Evolutionary conservation across 192 early-diverging fungal species (phyloP).

Genomic region (Spinellus fusiger): DNA sequence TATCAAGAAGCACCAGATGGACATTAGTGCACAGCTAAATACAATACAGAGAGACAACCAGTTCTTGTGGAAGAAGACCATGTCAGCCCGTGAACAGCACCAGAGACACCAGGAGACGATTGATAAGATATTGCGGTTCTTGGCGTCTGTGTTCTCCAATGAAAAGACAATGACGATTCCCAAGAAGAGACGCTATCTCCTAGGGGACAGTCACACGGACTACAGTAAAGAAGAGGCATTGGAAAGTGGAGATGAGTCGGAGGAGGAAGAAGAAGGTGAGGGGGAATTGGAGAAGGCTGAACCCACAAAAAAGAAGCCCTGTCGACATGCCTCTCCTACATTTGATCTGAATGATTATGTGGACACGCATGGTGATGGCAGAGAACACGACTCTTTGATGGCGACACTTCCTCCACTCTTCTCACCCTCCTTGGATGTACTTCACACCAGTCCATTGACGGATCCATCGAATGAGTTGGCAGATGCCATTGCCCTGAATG

Average conservation of each 20-base stretch:
- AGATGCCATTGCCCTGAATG: slow-evolving; percentile 21
- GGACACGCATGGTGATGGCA: not conserved
- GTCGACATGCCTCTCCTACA: slow-evolving; percentile 3
- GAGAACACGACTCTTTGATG: not conserved
- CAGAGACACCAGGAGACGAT: slow-evolving; percentile 87
- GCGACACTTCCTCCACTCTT: slow-evolving; percentile 1
- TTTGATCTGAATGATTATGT: slow-evolving; percentile 7
- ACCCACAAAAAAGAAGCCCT: not conserved
- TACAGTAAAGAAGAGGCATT: slow-evolving; percentile 10
- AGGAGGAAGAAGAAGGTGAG: slow-evolving; percentile 25
- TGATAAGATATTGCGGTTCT: slow-evolving; percentile 88
- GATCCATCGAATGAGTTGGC: slow-evolving; percentile 7
- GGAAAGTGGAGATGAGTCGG: slow-evolving; percentile 10
- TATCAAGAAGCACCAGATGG: slow-evolving; percentile 89
- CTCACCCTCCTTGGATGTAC: slow-evolving; percentile 2
- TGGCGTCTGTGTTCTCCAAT: slow-evolving; percentile 81
- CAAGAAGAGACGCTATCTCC: slow-evolving; percentile 39
- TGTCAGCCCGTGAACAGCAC: slow-evolving; percentile 69
- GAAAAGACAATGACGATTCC: slow-evolving; percentile 50
- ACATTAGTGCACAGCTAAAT: slow-evolving; percentile 83
- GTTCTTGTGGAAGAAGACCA: slow-evolving; percentile 80
- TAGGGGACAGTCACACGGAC: slow-evolving; percentile 9
- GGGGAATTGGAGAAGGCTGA: slow-evolving; percentile 9
- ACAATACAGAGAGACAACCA: slow-evolving; percentile 86
- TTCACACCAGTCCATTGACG: not conserved